Evolutionary conservation across 2,329 filamentous ascomycete species (phyloP).

Genomic region (Aureobasidium lini): DNA sequence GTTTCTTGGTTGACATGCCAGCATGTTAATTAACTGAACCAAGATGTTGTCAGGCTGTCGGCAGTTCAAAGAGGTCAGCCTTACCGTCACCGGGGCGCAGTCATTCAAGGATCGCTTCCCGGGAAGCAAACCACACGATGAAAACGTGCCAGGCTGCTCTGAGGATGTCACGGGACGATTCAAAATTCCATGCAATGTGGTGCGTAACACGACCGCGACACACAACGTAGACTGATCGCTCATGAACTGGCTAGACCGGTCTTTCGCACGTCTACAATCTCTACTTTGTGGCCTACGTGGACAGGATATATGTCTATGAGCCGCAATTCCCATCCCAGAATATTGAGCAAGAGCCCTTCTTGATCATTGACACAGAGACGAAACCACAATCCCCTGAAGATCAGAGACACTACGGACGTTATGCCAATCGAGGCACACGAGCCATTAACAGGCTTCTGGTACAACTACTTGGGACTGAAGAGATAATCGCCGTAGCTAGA

Average conservation of each 20-base stretch:
- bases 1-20: neutral
- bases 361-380: constrained; percentile 33
- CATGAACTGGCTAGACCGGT: constrained; percentile 29
- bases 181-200: constrained; percentile 30
- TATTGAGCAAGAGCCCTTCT: constrained; percentile 27
- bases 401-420: neutral
- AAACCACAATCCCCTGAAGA: constrained; percentile 17
- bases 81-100: constrained; percentile 1
- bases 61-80: constrained; percentile 6
- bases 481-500: constrained; percentile 45
- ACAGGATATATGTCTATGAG: constrained; percentile 35
- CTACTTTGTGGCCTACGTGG: constrained; percentile 40
- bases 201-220: constrained; percentile 16
- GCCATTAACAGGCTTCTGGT: constrained; percentile 39
- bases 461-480: constrained; percentile 38
- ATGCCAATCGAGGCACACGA: constrained; percentile 17
- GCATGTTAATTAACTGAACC: constrained; percentile 1
- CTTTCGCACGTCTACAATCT: constrained; percentile 40
- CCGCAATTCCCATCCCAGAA: constrained; percentile 37
- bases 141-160: constrained; percentile 18
- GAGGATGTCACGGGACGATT: neutral
- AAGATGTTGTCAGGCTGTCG: neutral
- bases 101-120: constrained; percentile 22
- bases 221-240: neutral
- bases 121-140: constrained; percentile 12